Conservation (phyloP, 78 protist genomes). For the Chrysochromulina tobinii region DNA sequence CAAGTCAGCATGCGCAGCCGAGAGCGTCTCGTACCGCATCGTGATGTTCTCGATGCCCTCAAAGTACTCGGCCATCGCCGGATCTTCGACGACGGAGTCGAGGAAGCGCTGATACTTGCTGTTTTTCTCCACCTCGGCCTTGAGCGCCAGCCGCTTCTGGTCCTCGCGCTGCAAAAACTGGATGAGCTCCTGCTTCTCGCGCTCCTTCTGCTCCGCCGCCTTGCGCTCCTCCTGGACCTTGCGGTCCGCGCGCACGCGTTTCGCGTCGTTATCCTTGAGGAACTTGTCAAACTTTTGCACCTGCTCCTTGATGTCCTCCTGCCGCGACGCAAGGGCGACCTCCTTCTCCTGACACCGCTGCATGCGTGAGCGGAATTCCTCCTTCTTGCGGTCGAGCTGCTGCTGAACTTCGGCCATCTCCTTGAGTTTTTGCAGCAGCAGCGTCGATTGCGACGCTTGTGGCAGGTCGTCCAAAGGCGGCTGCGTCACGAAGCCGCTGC, state of each 20-base stretch:
- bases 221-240: neutral
- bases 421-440: conserved; percentile 25
- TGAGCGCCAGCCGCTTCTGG: neutral
- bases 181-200: neutral
- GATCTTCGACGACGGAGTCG: neutral
- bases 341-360: conserved; percentile 15
- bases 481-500: neutral
- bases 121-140: neutral
- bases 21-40: conserved; percentile 1
- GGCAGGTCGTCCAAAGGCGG: neutral
- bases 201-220: neutral
- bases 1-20: neutral
- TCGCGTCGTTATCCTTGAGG: conserved; percentile 25
- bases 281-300: conserved; percentile 35
- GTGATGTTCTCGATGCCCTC: neutral
- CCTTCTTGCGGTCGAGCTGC: conserved; percentile 21
- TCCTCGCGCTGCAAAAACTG: neutral
- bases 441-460: conserved; percentile 15
- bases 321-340: neutral
- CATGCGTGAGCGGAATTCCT: neutral
- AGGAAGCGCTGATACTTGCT: neutral
- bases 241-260: conserved; percentile 2
- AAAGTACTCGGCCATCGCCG: neutral
- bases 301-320: conserved; percentile 11
- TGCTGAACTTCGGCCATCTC: conserved; percentile 28